Conservation (phyloP, 805 yeast genomes). For the Jamesozyma rosinii region DNA sequence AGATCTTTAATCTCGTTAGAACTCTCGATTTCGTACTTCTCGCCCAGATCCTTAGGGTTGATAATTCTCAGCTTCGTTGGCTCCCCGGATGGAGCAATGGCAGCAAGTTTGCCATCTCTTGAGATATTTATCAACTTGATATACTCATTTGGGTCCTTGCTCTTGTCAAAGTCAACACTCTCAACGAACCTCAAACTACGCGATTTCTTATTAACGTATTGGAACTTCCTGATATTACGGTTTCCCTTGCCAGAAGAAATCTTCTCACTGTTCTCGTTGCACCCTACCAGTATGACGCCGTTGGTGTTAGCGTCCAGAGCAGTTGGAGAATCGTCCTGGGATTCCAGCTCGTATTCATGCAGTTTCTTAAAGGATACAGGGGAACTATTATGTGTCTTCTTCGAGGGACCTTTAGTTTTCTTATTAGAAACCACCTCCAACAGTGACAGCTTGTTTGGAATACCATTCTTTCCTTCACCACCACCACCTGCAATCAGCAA, state of each 20-base stretch:
- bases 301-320: constrained; percentile 44
- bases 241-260: constrained; percentile 52
- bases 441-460: constrained; percentile 72
- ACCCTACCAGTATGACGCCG: constrained; percentile 51
- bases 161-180: constrained; percentile 47
- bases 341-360: constrained; percentile 49
- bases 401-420: neutral
- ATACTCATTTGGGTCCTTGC: constrained; percentile 48
- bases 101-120: constrained; percentile 49
- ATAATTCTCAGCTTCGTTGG: constrained; percentile 58
- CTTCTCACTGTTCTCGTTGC: constrained; percentile 57
- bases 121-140: constrained; percentile 50
- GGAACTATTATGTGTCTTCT: constrained; percentile 31
- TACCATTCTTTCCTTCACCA: constrained; percentile 89
- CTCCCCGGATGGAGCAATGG: constrained; percentile 53
- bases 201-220: constrained; percentile 41
- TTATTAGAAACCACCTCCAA: constrained; percentile 36
- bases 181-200: constrained; percentile 40
- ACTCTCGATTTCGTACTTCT: constrained; percentile 44
- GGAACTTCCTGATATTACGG: constrained; percentile 61
- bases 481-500: constrained; percentile 86
- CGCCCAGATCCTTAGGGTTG: constrained; percentile 44
- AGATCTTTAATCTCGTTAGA: constrained; percentile 50
- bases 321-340: constrained; percentile 77
- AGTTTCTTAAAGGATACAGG: constrained; percentile 39